phyloP scores from a whole-genome alignment of 2,329 filamentous ascomycete species.

The Nemania sp. region DNA sequence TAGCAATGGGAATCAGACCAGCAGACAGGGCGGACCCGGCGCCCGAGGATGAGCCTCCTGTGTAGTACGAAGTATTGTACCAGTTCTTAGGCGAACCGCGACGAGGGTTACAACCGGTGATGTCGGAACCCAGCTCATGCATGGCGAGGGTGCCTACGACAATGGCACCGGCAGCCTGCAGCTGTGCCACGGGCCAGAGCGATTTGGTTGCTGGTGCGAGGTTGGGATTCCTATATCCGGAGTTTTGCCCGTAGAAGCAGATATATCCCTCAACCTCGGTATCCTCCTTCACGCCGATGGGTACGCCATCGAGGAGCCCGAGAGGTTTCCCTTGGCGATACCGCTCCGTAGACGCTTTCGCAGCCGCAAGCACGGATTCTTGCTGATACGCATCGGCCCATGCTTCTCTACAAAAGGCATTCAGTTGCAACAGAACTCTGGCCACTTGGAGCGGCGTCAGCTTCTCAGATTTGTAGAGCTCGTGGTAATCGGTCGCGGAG shows the following conservation, averaged over 20 bases:
- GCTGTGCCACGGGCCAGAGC: constrained; percentile 71
- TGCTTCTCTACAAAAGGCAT: constrained; percentile 63
- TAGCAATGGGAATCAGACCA: constrained; percentile 73
- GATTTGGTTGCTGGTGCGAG: constrained; percentile 60
- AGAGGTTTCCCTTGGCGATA: constrained; percentile 69
- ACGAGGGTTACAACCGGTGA: constrained; percentile 79
- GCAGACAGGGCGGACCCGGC: constrained; percentile 71
- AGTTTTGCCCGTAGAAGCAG: constrained; percentile 66
- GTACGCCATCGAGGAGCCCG: constrained; percentile 78
- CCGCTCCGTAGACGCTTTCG: constrained; percentile 72
- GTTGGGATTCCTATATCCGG: constrained; percentile 57
- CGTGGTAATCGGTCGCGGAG: constrained; percentile 76
- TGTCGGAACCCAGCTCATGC: constrained; percentile 81
- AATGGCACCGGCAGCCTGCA: constrained; percentile 75
- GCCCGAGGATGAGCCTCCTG: constrained; percentile 80
- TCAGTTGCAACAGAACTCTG: constrained; percentile 71
- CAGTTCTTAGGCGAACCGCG: constrained; percentile 80
- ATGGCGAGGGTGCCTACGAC: constrained; percentile 77
- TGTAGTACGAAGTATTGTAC: constrained; percentile 75
- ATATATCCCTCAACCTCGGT: constrained; percentile 72
- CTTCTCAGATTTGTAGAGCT: constrained; percentile 70
- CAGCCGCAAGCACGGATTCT: constrained; percentile 67
- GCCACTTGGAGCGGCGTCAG: constrained; percentile 74
- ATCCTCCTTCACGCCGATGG: constrained; percentile 84
- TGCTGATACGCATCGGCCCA: constrained; percentile 69